These are phyloP conservation scores for Hemileia vastatrix DNA, from an alignment of 1,284 basidiomycete species.

Conservation along the genomic window DNA sequence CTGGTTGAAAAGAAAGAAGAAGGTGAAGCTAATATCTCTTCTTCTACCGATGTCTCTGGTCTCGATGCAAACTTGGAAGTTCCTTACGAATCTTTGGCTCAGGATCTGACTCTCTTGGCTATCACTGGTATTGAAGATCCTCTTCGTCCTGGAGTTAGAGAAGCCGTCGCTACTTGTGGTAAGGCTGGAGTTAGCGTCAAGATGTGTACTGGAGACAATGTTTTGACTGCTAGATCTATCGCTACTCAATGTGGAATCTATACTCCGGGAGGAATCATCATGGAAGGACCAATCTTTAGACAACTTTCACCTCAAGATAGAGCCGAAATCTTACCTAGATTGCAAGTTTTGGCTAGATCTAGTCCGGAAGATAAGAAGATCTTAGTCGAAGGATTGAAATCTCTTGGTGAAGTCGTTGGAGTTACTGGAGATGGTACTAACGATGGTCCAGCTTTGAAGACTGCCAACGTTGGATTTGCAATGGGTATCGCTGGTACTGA, in stretches of 20 bases:
- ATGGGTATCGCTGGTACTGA: conserved; percentile 44
- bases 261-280: conserved; percentile 80
- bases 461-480: conserved; percentile 47
- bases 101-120: conserved; percentile 70
- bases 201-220: conserved; percentile 99
- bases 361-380: conserved; percentile 95
- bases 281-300: conserved; percentile 77
- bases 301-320: conserved; percentile 49
- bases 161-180: conserved; percentile 76
- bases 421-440: conserved; percentile 98
- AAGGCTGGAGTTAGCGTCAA: conserved; percentile 89
- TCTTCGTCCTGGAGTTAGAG: conserved; percentile 73
- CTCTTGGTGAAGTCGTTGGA: conserved; percentile 82
- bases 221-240: conserved; percentile 84
- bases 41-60: too few species aligned
- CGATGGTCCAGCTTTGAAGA: conserved; percentile 92
- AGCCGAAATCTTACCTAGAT: conserved; percentile 50
- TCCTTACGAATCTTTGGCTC: conserved; percentile 60
- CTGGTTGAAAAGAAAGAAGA: conserved; percentile 49
- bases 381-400: conserved; percentile 77
- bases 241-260: conserved; percentile 92
- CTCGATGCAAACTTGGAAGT: conserved; percentile 47
- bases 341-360: conserved; percentile 71
- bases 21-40: too few species aligned
- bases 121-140: conserved; percentile 95